Evolutionary conservation across 495 filamentous ascomycete species (phyloP).

Genomic region (Beverwykella pulmonaria): DNA sequence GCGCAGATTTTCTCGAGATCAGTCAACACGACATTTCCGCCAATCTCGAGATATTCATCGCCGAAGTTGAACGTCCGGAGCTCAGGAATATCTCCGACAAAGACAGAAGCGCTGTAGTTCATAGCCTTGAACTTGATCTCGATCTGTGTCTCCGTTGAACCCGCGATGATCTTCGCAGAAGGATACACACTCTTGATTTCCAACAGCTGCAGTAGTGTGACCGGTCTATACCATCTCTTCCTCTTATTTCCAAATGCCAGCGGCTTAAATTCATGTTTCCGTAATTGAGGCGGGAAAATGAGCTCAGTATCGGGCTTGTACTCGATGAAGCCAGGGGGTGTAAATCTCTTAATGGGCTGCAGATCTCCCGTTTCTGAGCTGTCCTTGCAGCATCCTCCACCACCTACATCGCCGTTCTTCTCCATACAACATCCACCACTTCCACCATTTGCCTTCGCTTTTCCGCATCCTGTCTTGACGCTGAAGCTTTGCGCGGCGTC

Average conservation of each 20-base stretch:
- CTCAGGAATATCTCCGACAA: conserved; percentile 90
- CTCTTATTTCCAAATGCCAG: conserved; percentile 91
- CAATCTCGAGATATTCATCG: conserved; percentile 80
- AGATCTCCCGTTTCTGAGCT: conserved; percentile 50
- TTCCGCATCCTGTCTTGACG: conserved; percentile 55
- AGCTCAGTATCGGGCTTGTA: conserved; percentile 91
- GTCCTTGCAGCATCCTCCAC: conserved; percentile 63
- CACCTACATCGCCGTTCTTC: conserved; percentile 46
- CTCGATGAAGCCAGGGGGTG: conserved; percentile 84
- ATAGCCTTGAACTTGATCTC: conserved; percentile 98
- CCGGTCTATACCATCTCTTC: conserved; percentile 91
- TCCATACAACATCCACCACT: conserved; percentile 74
- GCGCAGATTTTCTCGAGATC: conserved; percentile 75
- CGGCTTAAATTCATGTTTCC: conserved; percentile 78
- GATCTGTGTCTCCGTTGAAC: conserved; percentile 95
- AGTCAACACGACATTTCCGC: conserved; percentile 88
- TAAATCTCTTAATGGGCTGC: conserved; percentile 68
- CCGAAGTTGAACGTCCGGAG: conserved; percentile 76
- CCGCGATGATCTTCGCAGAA: conserved; percentile 89
- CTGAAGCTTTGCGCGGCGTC: conserved; percentile 85
- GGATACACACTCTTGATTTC: conserved; percentile 88
- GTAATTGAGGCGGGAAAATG: conserved; percentile 86
- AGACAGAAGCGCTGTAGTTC: conserved; percentile 87
- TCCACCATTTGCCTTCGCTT: conserved; percentile 62
- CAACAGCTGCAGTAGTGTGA: conserved; percentile 81